These are phyloP conservation scores for Stenocarpella maydis DNA, from an alignment of 2,329 filamentous ascomycete genomes.

Conservation along the genomic window DNA sequence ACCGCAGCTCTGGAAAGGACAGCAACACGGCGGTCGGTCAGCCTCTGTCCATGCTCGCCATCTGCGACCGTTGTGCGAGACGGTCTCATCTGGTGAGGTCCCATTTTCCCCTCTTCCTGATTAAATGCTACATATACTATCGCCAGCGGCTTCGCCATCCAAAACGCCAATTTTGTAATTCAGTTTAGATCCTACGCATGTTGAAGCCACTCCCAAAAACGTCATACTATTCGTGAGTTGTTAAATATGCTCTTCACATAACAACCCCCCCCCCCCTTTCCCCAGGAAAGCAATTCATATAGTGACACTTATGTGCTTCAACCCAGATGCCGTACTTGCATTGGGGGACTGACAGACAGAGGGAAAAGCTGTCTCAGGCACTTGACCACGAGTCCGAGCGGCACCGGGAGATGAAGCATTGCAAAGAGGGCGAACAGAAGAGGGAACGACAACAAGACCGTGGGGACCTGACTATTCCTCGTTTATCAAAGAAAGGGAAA, in stretches of 20 bases:
- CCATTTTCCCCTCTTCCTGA: neutral
- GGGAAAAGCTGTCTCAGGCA: neutral
- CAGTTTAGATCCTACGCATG: neutral
- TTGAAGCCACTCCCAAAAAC: neutral
- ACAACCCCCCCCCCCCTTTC: too few species aligned
- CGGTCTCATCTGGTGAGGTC: neutral
- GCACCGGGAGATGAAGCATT: neutral
- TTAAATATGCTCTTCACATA: too few species aligned
- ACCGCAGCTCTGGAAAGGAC: neutral
- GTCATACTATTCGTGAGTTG: slow-evolving; percentile 14
- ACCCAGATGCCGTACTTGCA: slow-evolving; percentile 24
- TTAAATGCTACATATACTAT: neutral
- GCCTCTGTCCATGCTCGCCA: slow-evolving; percentile 6
- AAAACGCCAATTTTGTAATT: neutral
- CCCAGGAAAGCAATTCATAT: too few species aligned
- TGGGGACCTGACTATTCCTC: neutral
- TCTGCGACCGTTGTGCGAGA: slow-evolving; percentile 4
- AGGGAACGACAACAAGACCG: neutral
- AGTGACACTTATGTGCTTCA: too few species aligned
- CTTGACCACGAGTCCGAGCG: neutral
- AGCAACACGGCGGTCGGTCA: slow-evolving; percentile 1
- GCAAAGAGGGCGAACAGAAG: neutral
- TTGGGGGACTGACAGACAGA: slow-evolving; percentile 18
- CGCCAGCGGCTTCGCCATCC: neutral
- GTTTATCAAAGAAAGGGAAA: neutral